Conservation (phyloP, 257 asterid genomes). For the Solanum pimpinellifolium region DNA sequence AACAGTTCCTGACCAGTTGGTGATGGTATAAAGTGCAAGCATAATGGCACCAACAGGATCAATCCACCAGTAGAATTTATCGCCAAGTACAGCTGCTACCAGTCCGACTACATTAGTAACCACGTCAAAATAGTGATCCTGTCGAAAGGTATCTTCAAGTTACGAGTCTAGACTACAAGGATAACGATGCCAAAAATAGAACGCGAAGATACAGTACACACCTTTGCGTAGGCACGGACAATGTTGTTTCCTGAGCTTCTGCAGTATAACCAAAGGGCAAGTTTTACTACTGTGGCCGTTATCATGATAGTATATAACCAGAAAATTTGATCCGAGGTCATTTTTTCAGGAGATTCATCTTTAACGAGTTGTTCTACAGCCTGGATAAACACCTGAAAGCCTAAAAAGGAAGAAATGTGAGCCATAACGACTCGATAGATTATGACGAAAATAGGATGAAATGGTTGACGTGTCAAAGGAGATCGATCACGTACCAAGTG, state of each 20-base stretch:
- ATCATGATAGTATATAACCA: constrained; percentile 81
- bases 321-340: constrained; percentile 44
- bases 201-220: constrained; percentile 1
- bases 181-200: not conserved
- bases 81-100: constrained; percentile 78
- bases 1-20: constrained; percentile 81
- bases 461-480: not conserved
- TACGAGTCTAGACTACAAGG: not conserved
- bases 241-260: constrained; percentile 66
- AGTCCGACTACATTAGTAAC: constrained; percentile 83
- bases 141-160: constrained; percentile 1
- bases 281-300: constrained; percentile 63
- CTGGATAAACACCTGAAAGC: constrained; percentile 80
- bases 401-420: constrained; percentile 14
- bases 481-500: constrained; percentile 49
- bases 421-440: not conserved
- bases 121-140: constrained; percentile 96
- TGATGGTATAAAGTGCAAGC: constrained; percentile 78
- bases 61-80: constrained; percentile 76
- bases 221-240: constrained; percentile 94
- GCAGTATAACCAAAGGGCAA: constrained; percentile 85
- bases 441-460: not conserved
- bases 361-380: constrained; percentile 57
- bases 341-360: constrained; percentile 38
- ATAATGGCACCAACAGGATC: constrained; percentile 80